These are phyloP conservation scores for Candida pseudofarinosa DNA, from an alignment of 805 yeast genomes.

Conservation along the genomic window DNA sequence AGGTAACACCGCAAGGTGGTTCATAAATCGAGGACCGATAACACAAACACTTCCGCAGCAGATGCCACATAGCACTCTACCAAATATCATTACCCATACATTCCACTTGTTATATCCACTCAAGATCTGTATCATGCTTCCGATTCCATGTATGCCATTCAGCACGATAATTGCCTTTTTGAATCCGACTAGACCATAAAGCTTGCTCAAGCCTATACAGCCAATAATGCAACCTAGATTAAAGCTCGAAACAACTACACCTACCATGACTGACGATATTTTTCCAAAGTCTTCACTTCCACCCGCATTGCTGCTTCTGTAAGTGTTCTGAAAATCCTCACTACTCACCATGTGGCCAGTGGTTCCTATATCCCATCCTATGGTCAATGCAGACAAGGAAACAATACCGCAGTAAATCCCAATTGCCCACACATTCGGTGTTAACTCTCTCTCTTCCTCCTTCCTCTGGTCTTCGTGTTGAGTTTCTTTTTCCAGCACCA, in stretches of 20 bases:
- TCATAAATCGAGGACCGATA: constrained; percentile 20
- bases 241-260: constrained; percentile 19
- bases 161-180: constrained; percentile 9
- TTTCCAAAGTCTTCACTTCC: neutral
- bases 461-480: neutral
- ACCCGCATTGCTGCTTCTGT: neutral
- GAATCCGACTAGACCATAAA: constrained; percentile 8
- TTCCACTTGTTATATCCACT: constrained; percentile 1
- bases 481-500: neutral
- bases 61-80: constrained; percentile 19
- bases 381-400: constrained; percentile 17
- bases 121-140: constrained; percentile 13
- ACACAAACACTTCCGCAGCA: constrained; percentile 22
- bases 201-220: constrained; percentile 11
- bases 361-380: constrained; percentile 27
- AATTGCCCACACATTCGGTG: neutral
- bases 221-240: constrained; percentile 22
- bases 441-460: neutral
- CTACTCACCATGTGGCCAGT: constrained; percentile 12
- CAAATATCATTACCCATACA: constrained; percentile 13
- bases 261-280: constrained; percentile 11
- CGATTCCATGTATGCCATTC: constrained; percentile 15
- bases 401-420: constrained; percentile 7
- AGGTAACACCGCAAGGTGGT: constrained; percentile 13
- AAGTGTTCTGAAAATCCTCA: constrained; percentile 1